phyloP scores from a whole-genome alignment of 129 eudicot genomes.

The Oenanthe sinensis region DNA sequence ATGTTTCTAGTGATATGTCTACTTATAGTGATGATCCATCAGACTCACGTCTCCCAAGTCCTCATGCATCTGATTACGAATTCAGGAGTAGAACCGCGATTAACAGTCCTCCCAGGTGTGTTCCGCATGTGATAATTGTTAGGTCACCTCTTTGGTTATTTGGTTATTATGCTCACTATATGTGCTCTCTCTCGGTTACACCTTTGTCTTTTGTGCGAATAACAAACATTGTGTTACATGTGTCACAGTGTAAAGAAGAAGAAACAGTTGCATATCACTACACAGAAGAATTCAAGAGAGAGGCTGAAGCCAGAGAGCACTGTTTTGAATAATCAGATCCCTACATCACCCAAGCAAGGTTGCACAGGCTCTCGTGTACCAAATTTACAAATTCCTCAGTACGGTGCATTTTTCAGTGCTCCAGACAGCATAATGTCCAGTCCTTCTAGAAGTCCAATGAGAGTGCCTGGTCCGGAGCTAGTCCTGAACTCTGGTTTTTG shows the following conservation, averaged over 20 bases:
- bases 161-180: not conserved
- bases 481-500: conserved; percentile 28
- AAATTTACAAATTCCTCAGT: conserved; percentile 39
- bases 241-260: conserved; percentile 21
- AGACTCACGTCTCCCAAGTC: conserved; percentile 46
- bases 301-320: conserved; percentile 23
- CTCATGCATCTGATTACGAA: conserved; percentile 50
- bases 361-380: conserved; percentile 31
- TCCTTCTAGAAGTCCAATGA: conserved; percentile 60
- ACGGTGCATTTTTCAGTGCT: conserved; percentile 41
- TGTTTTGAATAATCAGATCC: conserved; percentile 23
- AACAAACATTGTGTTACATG: not conserved
- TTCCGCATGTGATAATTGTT: conserved; percentile 4
- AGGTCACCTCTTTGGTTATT: not conserved
- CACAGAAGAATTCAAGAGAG: conserved; percentile 29
- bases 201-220: not conserved
- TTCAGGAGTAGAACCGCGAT: conserved; percentile 33
- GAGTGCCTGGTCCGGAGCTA: conserved; percentile 30
- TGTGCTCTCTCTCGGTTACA: not conserved
- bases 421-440: conserved; percentile 57
- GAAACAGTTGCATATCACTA: conserved; percentile 13
- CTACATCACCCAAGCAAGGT: conserved; percentile 27
- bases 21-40: conserved; percentile 39
- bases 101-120: conserved; percentile 47
- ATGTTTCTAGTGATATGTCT: conserved; percentile 29